Conservation (phyloP, 2,329 filamentous ascomycete species). For the Sclerotinia borealis region DNA sequence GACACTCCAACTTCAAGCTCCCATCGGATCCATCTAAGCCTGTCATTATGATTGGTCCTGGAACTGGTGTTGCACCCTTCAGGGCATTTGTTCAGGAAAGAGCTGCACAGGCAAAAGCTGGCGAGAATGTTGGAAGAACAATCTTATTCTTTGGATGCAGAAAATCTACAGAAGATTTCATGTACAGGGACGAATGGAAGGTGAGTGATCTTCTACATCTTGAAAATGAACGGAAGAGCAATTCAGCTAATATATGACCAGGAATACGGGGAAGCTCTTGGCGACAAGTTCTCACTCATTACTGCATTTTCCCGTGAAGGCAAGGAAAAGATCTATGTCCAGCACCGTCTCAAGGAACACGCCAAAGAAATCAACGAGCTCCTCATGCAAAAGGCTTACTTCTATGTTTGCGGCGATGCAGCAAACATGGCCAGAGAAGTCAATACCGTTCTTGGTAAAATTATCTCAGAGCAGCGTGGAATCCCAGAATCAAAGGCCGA, state of each 20-base stretch:
- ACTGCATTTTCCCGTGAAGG: constrained; percentile 92
- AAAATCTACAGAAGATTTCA: constrained; percentile 79
- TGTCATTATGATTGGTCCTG: constrained; percentile 91
- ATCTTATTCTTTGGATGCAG: constrained; percentile 95
- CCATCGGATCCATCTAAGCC: constrained; percentile 92
- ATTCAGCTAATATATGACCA: constrained; percentile 36
- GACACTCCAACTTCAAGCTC: constrained; percentile 98
- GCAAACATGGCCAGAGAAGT: constrained; percentile 96
- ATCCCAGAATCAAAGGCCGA: constrained; percentile 83
- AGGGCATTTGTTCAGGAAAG: constrained; percentile 92
- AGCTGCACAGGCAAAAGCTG: constrained; percentile 72
- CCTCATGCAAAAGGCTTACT: constrained; percentile 79
- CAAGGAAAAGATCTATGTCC: constrained; percentile 89
- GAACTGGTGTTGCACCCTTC: constrained; percentile 95
- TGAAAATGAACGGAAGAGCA: not conserved
- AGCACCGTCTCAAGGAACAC: constrained; percentile 81
- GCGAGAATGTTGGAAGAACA: constrained; percentile 78
- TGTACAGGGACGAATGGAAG: constrained; percentile 89
- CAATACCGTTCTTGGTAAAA: constrained; percentile 78
- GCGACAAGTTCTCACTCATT: constrained; percentile 83
- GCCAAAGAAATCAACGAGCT: constrained; percentile 82
- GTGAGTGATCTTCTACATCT: constrained; percentile 48
- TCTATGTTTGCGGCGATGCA: constrained; percentile 97
- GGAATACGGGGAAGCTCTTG: constrained; percentile 77
- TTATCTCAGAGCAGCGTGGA: constrained; percentile 77